phyloP scores from a whole-genome alignment of 345 rosid species.

The Pugionium dolabratum region DNA sequence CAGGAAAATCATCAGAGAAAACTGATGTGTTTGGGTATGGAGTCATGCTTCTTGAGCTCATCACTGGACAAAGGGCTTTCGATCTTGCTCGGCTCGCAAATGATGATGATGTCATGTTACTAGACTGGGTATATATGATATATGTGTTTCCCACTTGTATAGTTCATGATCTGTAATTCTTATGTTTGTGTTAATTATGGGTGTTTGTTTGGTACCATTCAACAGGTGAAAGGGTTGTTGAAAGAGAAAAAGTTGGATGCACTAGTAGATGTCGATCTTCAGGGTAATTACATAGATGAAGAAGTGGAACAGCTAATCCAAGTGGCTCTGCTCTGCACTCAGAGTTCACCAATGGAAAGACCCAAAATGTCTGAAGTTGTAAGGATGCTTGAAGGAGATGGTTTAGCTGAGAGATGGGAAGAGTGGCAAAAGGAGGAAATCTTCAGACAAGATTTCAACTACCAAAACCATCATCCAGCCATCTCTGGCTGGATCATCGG shows the following conservation, averaged over 20 bases:
- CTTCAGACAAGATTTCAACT: slow-evolving; percentile 41
- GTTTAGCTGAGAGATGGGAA: slow-evolving; percentile 98
- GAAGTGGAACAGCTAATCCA: slow-evolving; percentile 93
- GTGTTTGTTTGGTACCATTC: background rate
- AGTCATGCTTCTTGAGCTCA: slow-evolving; percentile 85
- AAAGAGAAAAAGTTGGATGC: slow-evolving; percentile 77
- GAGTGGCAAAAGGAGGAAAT: slow-evolving; percentile 93
- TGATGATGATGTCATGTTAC: slow-evolving; percentile 95
- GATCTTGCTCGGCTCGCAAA: slow-evolving; percentile 93
- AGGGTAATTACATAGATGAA: slow-evolving; percentile 59
- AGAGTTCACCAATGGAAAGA: slow-evolving; percentile 78
- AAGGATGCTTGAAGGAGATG: slow-evolving; percentile 98
- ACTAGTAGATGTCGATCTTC: slow-evolving; percentile 75
- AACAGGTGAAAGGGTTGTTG: slow-evolving; percentile 92
- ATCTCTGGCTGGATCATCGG: slow-evolving; percentile 40
- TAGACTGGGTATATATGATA: slow-evolving; percentile 71
- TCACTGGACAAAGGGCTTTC: slow-evolving; percentile 90
- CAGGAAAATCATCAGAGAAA: slow-evolving; percentile 97
- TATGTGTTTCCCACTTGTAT: slow-evolving; percentile 4
- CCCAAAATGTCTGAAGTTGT: slow-evolving; percentile 98
- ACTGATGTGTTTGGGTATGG: slow-evolving; percentile 98
- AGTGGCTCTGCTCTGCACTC: slow-evolving; percentile 94
- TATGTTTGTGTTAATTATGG: slow-evolving; percentile 12
- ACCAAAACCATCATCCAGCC: slow-evolving; percentile 25
- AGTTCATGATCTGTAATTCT: slow-evolving; percentile 3